Evolutionary conservation across 2,329 filamentous ascomycete species (phyloP).

Genomic region (Aureobasidium musti): DNA sequence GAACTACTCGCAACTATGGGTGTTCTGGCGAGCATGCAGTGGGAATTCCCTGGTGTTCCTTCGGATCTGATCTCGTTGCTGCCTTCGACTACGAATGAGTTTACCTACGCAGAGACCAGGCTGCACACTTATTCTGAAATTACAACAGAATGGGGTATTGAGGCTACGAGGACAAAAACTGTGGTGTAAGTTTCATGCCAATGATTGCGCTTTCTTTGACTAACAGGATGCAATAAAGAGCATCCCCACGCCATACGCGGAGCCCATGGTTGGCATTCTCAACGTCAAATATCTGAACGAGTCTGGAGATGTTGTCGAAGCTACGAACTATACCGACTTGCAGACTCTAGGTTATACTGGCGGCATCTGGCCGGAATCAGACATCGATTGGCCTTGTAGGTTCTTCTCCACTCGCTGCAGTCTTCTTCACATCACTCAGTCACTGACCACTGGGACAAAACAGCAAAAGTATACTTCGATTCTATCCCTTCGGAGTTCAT

Average conservation of each 20-base stretch:
- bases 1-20: not conserved
- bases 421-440: not conserved
- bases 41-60: slow-evolving; percentile 4
- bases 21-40: slow-evolving; percentile 14
- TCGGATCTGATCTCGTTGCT: not conserved
- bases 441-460: not conserved
- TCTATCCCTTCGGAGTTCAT: slow-evolving; percentile 1
- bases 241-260: not conserved
- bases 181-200: not conserved
- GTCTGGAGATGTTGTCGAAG: not conserved
- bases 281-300: not conserved
- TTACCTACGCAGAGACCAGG: not conserved
- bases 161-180: not conserved
- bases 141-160: not conserved
- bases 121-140: slow-evolving; percentile 1
- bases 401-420: not conserved
- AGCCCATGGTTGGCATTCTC: not conserved
- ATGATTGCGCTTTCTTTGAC: not conserved
- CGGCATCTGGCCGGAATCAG: not conserved
- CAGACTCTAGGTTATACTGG: not conserved
- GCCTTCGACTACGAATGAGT: not conserved
- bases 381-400: slow-evolving; percentile 14
- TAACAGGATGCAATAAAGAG: not conserved
- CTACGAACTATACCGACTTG: not conserved
- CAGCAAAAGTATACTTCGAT: slow-evolving; percentile 11